Evolutionary conservation across 805 yeast genomes (phyloP).

Genomic region (Helenozyma rhizophorensis): DNA sequence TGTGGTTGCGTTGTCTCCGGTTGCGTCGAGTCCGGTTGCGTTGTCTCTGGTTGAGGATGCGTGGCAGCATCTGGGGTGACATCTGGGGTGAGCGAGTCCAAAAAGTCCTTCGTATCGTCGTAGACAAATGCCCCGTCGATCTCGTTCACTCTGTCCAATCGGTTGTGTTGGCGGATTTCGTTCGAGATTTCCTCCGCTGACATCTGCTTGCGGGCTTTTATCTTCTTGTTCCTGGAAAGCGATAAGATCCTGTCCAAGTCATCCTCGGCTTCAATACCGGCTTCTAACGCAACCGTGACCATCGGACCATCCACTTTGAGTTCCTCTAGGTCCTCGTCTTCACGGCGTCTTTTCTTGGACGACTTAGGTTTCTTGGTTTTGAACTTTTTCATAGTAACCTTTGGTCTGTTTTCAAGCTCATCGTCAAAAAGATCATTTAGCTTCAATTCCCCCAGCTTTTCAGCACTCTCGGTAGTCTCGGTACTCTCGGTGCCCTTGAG

Average conservation of each 20-base stretch:
- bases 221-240: conserved; percentile 25
- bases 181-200: conserved; percentile 34
- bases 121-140: conserved; percentile 14
- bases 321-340: conserved; percentile 23
- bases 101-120: conserved; percentile 41
- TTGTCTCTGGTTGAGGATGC: too few relatives aligned
- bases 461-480: too few relatives aligned
- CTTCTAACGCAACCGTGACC: conserved; percentile 13
- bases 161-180: conserved; percentile 27
- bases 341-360: conserved; percentile 10
- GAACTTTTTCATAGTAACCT: conserved; percentile 38
- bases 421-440: conserved; percentile 8
- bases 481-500: too few relatives aligned
- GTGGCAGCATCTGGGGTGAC: background rate
- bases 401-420: conserved; percentile 13
- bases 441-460: conserved; percentile 7
- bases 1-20: too few relatives aligned
- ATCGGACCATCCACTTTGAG: conserved; percentile 28
- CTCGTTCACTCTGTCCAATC: conserved; percentile 15
- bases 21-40: too few relatives aligned
- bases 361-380: conserved; percentile 31
- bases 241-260: conserved; percentile 30
- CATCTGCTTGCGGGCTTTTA: conserved; percentile 20
- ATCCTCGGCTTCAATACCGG: conserved; percentile 26
- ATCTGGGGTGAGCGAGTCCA: conserved; percentile 17